A percentile compares a stretch with the other conserved stretches of the same genome.
These are phyloP conservation scores for Ustilago sp. DNA, from an alignment of 1,284 basidiomycete species.

Conservation along the genomic window DNA sequence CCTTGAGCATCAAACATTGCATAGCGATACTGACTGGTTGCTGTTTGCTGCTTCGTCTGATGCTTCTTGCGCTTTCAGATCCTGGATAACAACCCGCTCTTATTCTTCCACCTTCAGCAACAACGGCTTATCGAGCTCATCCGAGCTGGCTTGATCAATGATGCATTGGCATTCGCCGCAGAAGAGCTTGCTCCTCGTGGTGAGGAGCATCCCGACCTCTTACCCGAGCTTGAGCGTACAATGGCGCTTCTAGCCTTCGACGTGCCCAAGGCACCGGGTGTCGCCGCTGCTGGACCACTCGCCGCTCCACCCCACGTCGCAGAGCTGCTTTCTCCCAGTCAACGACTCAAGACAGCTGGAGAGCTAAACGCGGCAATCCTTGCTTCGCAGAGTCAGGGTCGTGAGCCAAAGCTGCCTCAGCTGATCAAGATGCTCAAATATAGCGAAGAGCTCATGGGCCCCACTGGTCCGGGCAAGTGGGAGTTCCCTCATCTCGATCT, in stretches of 20 bases:
- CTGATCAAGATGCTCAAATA: slow-evolving; percentile 86
- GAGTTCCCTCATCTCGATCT: slow-evolving; percentile 61
- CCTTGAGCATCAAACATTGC: neutral
- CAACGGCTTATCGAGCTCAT: slow-evolving; percentile 95
- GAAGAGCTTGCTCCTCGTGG: slow-evolving; percentile 92
- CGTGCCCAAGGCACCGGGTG: slow-evolving; percentile 34
- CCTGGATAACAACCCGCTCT: slow-evolving; percentile 87
- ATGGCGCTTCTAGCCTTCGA: slow-evolving; percentile 96
- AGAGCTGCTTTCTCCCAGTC: slow-evolving; percentile 82
- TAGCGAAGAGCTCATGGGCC: slow-evolving; percentile 84
- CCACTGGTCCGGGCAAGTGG: slow-evolving; percentile 69
- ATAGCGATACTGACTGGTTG: slow-evolving; percentile 13
- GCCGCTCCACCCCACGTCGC: slow-evolving; percentile 76
- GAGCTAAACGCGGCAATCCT: slow-evolving; percentile 96
- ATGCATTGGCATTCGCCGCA: slow-evolving; percentile 90
- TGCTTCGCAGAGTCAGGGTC: slow-evolving; percentile 88
- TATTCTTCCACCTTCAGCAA: slow-evolving; percentile 93
- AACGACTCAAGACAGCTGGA: slow-evolving; percentile 87
- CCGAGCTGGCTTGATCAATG: slow-evolving; percentile 80
- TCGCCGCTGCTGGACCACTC: slow-evolving; percentile 35
- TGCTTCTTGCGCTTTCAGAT: slow-evolving; percentile 75
- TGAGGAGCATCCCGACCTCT: slow-evolving; percentile 92
- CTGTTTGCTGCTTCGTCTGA: neutral
- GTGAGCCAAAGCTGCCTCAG: slow-evolving; percentile 89
- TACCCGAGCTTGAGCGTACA: slow-evolving; percentile 89